Conservation (phyloP, 2,329 filamentous ascomycete genomes). For the Albophoma yamanashiensis region DNA sequence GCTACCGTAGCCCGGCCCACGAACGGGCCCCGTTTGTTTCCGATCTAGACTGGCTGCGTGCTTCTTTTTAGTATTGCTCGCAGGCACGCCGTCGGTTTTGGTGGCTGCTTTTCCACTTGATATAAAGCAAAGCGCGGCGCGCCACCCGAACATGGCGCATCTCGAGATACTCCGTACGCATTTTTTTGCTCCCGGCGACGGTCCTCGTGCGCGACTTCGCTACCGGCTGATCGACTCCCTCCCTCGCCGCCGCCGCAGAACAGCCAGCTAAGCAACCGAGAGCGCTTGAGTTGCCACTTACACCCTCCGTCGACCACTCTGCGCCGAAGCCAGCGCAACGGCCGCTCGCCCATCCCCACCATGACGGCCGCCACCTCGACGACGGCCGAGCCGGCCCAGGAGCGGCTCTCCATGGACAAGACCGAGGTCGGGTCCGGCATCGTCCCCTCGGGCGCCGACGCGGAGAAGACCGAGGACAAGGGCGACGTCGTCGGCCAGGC, state of each 20-base stretch:
- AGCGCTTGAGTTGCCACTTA: neutral
- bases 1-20: no score
- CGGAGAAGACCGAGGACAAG: conserved; percentile 2
- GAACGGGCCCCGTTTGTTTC: neutral
- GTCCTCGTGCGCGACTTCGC: neutral
- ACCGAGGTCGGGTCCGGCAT: conserved; percentile 18
- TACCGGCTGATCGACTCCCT: neutral
- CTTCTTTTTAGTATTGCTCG: neutral
- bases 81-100: neutral
- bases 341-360: conserved; percentile 1
- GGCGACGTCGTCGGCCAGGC: conserved; percentile 1
- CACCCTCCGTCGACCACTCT: neutral
- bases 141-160: neutral
- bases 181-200: neutral
- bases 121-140: neutral
- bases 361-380: conserved; percentile 3
- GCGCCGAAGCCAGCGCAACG: neutral
- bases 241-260: no score
- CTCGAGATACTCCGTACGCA: neutral
- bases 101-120: neutral
- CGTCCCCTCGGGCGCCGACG: conserved; percentile 6
- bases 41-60: no score
- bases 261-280: no score
- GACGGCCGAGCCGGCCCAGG: conserved; percentile 7
- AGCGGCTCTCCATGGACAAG: conserved; percentile 17